Evolutionary conservation across 495 filamentous ascomycete genomes (phyloP).

Genomic region (Penicillium canescens): DNA sequence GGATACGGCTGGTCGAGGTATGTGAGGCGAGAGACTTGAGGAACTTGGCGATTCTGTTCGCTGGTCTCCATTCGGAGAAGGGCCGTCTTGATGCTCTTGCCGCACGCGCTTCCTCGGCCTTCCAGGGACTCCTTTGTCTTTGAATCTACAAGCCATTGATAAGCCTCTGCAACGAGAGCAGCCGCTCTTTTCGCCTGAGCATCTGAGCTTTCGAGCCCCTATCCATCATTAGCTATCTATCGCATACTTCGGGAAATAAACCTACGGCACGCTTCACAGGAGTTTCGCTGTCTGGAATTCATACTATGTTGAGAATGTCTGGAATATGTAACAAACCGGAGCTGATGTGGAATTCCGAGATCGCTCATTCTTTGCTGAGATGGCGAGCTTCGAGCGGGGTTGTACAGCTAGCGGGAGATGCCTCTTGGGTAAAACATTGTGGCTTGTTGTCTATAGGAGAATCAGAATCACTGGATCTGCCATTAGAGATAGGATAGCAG

Average conservation of each 20-base stretch:
- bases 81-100: slow-evolving; percentile 6
- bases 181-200: slow-evolving; percentile 28
- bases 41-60: slow-evolving; percentile 8
- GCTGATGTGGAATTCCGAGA: neutral
- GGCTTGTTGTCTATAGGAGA: too few species aligned
- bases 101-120: slow-evolving; percentile 22
- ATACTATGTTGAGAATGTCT: slow-evolving; percentile 8
- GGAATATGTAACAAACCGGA: neutral
- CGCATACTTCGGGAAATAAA: neutral
- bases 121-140: slow-evolving; percentile 27
- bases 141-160: slow-evolving; percentile 23
- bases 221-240: neutral
- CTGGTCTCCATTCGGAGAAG: neutral
- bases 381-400: slow-evolving; percentile 25
- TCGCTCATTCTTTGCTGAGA: slow-evolving; percentile 19
- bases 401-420: neutral
- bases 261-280: slow-evolving; percentile 24
- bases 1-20: neutral
- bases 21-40: slow-evolving; percentile 6
- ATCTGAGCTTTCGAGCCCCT: slow-evolving; percentile 29
- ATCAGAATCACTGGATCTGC: too few species aligned
- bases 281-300: slow-evolving; percentile 22
- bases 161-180: slow-evolving; percentile 23
- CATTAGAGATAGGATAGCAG: too few species aligned
- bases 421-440: too few species aligned